phyloP scores from a whole-genome alignment of 148 eudicot genomes.

The Chenopodium formosanum region DNA sequence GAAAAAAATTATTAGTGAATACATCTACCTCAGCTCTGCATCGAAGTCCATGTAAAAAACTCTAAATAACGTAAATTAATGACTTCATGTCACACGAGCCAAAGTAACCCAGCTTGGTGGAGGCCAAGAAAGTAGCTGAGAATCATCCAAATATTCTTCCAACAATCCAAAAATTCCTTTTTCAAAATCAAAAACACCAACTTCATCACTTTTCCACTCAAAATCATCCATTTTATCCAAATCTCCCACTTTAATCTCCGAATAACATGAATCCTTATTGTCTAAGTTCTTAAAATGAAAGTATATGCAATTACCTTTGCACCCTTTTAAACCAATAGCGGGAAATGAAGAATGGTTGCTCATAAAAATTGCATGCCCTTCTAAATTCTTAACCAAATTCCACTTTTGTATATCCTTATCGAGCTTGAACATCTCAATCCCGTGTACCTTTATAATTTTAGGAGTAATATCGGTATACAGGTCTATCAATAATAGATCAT shows the following conservation, averaged over 20 bases:
- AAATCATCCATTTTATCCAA: constrained; percentile 2
- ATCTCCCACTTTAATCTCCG: background rate
- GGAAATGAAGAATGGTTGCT: constrained; percentile 32
- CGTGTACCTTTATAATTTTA: constrained; percentile 24
- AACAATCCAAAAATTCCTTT: constrained; percentile 51
- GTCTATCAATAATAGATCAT: constrained; percentile 29
- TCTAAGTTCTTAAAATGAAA: constrained; percentile 31
- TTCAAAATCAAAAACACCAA: constrained; percentile 69
- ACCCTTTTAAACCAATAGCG: constrained; percentile 20
- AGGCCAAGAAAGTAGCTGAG: constrained; percentile 31
- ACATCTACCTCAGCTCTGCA: no score
- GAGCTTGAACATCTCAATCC: constrained; percentile 30
- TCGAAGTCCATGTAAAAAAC: no score
- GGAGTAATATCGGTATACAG: constrained; percentile 29
- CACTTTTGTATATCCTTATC: constrained; percentile 22
- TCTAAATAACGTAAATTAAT: background rate
- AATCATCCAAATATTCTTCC: constrained; percentile 30
- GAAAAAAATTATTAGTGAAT: no score
- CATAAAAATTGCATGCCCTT: constrained; percentile 23
- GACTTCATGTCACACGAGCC: background rate
- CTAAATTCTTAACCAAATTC: constrained; percentile 27
- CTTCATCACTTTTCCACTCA: constrained; percentile 39
- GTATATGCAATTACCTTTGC: constrained; percentile 39
- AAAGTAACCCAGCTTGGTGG: constrained; percentile 26
- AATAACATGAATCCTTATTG: constrained; percentile 24